phyloP scores from a whole-genome alignment of 2,329 filamentous ascomycete species.

The Xylaria sp. region DNA sequence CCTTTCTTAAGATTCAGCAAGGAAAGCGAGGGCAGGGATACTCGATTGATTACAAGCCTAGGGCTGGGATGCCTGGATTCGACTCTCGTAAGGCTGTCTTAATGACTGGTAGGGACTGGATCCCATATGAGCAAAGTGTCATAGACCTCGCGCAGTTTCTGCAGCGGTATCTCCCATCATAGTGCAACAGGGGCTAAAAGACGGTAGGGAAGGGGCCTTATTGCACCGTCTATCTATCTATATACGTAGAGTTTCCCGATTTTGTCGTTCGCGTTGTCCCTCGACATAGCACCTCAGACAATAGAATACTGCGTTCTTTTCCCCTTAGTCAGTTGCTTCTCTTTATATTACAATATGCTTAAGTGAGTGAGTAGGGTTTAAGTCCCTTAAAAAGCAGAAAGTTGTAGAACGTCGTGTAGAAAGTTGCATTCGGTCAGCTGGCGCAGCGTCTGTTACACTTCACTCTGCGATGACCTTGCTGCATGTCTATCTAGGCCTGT shows the following conservation, averaged over 20 bases:
- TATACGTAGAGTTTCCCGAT: too few species aligned
- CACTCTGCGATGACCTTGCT: background rate
- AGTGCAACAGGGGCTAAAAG: background rate
- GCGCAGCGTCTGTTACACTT: too few species aligned
- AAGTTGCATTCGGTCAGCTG: too few species aligned
- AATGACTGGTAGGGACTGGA: constrained; percentile 49
- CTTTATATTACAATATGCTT: too few species aligned
- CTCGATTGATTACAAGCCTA: constrained; percentile 38
- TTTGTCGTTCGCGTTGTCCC: too few species aligned
- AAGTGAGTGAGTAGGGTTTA: too few species aligned
- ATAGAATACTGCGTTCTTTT: too few species aligned
- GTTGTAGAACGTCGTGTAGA: too few species aligned
- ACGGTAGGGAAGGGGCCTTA: too few species aligned
- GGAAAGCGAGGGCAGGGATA: constrained; percentile 44
- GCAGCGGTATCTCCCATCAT: constrained; percentile 36
- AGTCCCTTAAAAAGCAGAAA: too few species aligned
- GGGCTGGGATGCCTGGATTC: constrained; percentile 37
- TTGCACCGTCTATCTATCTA: background rate
- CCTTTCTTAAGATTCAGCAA: constrained; percentile 31
- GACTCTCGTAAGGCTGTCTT: constrained; percentile 47
- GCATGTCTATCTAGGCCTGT: background rate
- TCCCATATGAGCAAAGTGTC: constrained; percentile 48
- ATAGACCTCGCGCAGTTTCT: constrained; percentile 40
- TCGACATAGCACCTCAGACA: too few species aligned
- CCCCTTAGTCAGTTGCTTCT: too few species aligned